These are phyloP conservation scores for Chaetomiaceae sp. DNA, from an alignment of 2,329 filamentous ascomycete species.

Conservation along the genomic window DNA sequence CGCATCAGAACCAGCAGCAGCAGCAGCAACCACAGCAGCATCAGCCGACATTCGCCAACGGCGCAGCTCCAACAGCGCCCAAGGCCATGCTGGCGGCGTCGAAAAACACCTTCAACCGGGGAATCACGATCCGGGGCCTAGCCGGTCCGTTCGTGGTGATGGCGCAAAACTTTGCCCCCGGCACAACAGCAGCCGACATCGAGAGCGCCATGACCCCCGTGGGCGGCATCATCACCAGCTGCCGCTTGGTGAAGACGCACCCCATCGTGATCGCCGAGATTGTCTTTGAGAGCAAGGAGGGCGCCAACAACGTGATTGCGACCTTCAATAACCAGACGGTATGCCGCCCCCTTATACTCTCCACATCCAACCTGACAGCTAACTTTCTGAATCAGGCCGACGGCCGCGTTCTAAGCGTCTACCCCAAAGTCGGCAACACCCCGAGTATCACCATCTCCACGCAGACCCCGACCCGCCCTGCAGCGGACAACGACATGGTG, in stretches of 20 bases:
- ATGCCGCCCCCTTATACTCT: conserved; percentile 29
- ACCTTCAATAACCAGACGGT: conserved; percentile 78
- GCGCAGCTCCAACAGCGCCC: conserved; percentile 20
- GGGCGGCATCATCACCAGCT: conserved; percentile 65
- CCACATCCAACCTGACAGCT: neutral
- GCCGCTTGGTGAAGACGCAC: conserved; percentile 60
- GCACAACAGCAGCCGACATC: conserved; percentile 77
- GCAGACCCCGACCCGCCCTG: conserved; percentile 30
- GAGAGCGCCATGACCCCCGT: conserved; percentile 74
- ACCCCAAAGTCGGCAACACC: conserved; percentile 54
- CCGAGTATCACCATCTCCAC: conserved; percentile 32
- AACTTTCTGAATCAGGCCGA: conserved; percentile 51
- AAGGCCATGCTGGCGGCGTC: conserved; percentile 23
- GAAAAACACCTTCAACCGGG: conserved; percentile 30
- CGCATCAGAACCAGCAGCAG: conserved; percentile 33
- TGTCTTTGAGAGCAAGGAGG: conserved; percentile 65
- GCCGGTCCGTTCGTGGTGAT: conserved; percentile 68
- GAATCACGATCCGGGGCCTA: conserved; percentile 68
- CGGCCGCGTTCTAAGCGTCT: conserved; percentile 68
- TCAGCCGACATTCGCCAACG: conserved; percentile 13
- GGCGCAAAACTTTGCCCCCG: conserved; percentile 76
- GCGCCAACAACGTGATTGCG: conserved; percentile 68
- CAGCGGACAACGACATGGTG: conserved; percentile 38
- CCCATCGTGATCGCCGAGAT: conserved; percentile 77
- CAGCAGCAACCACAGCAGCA: conserved; percentile 29